phyloP scores from a whole-genome alignment of 164 flowering plant genomes.

The Houttuynia cordata region DNA sequence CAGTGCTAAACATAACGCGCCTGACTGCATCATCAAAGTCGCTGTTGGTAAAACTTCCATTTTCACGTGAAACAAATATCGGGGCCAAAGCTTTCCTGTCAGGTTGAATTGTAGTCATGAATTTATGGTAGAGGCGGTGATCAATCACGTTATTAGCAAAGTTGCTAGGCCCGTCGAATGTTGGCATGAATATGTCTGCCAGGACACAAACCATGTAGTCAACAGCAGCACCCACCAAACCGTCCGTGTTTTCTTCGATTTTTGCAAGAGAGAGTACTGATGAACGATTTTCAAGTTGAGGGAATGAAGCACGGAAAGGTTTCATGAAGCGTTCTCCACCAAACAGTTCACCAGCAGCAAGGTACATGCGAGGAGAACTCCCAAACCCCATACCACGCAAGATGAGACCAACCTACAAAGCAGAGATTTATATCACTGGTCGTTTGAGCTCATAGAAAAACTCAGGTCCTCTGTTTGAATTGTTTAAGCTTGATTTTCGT shows the following conservation, averaged over 20 bases:
- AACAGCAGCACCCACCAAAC: constrained; percentile 87
- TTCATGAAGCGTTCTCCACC: constrained; percentile 88
- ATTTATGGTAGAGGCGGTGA: constrained; percentile 89
- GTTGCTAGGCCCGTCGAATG: constrained; percentile 99
- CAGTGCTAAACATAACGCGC: constrained; percentile 55
- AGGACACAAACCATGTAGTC: no score
- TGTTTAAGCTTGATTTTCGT: no score
- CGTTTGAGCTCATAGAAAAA: no score
- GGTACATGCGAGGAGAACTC: no score
- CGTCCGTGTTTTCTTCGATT: constrained; percentile 44
- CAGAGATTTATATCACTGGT: no score
- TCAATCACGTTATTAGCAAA: constrained; percentile 97
- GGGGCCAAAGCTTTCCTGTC: constrained; percentile 92
- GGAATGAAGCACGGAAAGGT: constrained; percentile 71
- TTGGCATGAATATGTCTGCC: no score
- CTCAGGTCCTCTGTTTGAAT: no score
- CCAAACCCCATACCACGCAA: no score
- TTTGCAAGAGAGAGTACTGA: constrained; percentile 57
- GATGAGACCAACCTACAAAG: no score
- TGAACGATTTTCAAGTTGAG: constrained; percentile 79
- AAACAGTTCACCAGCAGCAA: no score
- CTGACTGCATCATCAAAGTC: constrained; percentile 83
- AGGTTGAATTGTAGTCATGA: constrained; percentile 74
- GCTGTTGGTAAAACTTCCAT: constrained; percentile 41
- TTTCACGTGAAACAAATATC: constrained; percentile 62